A percentile compares a stretch with the other conserved stretches of the same genome.
Conservation (phyloP, 2,329 filamentous ascomycete genomes). For the Knufia fluminis region DNA sequence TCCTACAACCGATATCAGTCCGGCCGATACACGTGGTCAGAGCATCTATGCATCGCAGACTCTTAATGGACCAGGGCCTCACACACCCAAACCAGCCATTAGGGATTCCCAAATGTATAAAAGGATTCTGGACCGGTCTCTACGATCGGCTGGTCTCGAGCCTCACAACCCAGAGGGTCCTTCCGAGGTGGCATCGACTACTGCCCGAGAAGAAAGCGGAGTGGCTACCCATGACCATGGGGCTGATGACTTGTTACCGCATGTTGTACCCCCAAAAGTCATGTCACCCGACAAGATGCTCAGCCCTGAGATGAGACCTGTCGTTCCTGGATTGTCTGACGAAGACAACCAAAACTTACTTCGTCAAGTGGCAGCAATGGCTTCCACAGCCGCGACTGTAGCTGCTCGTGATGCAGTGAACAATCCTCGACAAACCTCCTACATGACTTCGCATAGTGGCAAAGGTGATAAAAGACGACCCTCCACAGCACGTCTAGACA, state of each 20-base stretch:
- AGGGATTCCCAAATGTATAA: slow-evolving; percentile 86
- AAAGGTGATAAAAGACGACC: slow-evolving; percentile 27
- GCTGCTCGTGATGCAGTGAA: slow-evolving; percentile 67
- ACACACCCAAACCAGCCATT: slow-evolving; percentile 54
- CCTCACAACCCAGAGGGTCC: slow-evolving; percentile 39
- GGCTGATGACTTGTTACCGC: slow-evolving; percentile 35
- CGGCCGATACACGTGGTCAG: slow-evolving; percentile 29
- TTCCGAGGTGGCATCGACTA: slow-evolving; percentile 24
- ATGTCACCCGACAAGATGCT: neutral
- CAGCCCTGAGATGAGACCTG: slow-evolving; percentile 28
- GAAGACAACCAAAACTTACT: slow-evolving; percentile 74
- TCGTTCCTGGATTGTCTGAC: slow-evolving; percentile 62
- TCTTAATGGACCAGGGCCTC: slow-evolving; percentile 31
- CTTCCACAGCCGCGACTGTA: slow-evolving; percentile 79
- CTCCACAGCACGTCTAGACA: slow-evolving; percentile 26
- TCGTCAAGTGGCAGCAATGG: slow-evolving; percentile 85
- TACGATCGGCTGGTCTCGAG: slow-evolving; percentile 67
- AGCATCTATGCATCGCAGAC: slow-evolving; percentile 25
- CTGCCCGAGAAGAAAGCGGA: slow-evolving; percentile 20
- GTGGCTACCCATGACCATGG: slow-evolving; percentile 37
- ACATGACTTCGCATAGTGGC: slow-evolving; percentile 29
- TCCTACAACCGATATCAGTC: slow-evolving; percentile 25
- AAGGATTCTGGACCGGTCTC: slow-evolving; percentile 79
- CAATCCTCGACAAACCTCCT: slow-evolving; percentile 42
- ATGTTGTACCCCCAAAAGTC: slow-evolving; percentile 66